A percentile compares a stretch with the other conserved stretches of the same genome.
phyloP scores from a whole-genome alignment of 2,329 filamentous ascomycete genomes.

The Colletotrichum tofieldiae region DNA sequence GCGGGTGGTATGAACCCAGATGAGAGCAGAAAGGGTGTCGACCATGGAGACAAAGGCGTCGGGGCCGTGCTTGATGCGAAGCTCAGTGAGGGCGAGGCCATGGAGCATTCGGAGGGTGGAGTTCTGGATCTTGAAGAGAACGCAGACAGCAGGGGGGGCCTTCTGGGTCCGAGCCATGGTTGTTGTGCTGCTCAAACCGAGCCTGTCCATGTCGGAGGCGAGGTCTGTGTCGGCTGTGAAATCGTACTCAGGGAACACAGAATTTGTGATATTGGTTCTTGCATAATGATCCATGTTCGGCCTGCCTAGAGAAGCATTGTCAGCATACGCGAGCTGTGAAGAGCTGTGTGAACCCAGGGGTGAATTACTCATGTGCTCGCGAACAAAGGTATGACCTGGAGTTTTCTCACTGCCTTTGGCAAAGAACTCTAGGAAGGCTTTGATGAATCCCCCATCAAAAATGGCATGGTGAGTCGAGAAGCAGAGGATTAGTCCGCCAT shows the following conservation, averaged over 20 bases:
- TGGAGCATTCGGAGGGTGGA: not conserved
- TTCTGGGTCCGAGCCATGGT: not conserved
- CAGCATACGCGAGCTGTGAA: not conserved
- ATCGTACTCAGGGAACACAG: constrained; percentile 17
- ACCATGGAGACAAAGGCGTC: constrained; percentile 23
- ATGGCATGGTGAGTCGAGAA: constrained; percentile 59
- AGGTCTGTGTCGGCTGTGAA: not conserved
- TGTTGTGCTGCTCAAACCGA: not conserved
- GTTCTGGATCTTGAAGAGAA: constrained; percentile 13
- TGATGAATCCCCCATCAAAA: constrained; percentile 43
- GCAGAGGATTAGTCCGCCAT: constrained; percentile 36
- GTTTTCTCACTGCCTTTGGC: not conserved
- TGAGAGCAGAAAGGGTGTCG: constrained; percentile 17
- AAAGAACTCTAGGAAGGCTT: constrained; percentile 31
- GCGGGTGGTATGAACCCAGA: constrained; percentile 34
- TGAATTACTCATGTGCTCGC: constrained; percentile 4
- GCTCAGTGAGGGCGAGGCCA: not conserved
- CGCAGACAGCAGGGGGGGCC: not conserved
- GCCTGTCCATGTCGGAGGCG: not conserved
- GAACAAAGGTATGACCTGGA: not conserved
- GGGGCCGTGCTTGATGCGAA: not conserved
- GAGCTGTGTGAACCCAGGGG: not conserved
- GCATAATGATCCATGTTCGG: not conserved
- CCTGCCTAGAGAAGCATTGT: not conserved
- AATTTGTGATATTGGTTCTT: not conserved